phyloP scores from a whole-genome alignment of 768 basidiomycete species.

The Pilatotrama ljubarskyi region DNA sequence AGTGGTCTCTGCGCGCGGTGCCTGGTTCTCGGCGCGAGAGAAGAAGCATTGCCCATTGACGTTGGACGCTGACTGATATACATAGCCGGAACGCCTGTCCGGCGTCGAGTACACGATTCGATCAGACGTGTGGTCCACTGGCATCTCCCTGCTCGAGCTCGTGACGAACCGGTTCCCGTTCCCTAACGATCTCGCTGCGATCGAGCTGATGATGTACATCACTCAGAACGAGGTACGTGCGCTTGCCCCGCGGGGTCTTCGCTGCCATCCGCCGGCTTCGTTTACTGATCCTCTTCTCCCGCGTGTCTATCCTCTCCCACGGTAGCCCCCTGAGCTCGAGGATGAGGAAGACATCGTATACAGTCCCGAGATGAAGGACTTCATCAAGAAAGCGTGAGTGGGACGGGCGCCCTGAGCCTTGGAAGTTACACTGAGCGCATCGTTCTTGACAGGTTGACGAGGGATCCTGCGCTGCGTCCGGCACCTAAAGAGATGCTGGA shows the following conservation, averaged over 20 bases:
- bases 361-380: conserved; percentile 88
- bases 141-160: conserved; percentile 91
- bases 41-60: neutral
- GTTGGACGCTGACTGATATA: conserved; percentile 32
- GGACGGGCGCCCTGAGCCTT: neutral
- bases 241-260: conserved; percentile 3
- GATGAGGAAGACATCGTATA: conserved; percentile 69
- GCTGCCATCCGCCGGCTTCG: conserved; percentile 7
- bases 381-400: conserved; percentile 80
- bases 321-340: conserved; percentile 77
- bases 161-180: conserved; percentile 96
- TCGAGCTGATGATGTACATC: conserved; percentile 92
- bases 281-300: conserved; percentile 19
- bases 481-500: conserved; percentile 79
- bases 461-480: conserved; percentile 68
- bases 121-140: conserved; percentile 98
- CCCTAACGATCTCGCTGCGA: conserved; percentile 87
- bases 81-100: conserved; percentile 89
- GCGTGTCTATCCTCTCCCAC: conserved; percentile 21
- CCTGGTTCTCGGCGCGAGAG: neutral
- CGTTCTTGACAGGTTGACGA: conserved; percentile 57
- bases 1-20: conserved; percentile 37
- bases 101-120: conserved; percentile 92
- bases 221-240: conserved; percentile 69
- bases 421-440: neutral